phyloP scores from a whole-genome alignment of 176 grass and related monocot genomes.

The Triticum timopheevii region DNA sequence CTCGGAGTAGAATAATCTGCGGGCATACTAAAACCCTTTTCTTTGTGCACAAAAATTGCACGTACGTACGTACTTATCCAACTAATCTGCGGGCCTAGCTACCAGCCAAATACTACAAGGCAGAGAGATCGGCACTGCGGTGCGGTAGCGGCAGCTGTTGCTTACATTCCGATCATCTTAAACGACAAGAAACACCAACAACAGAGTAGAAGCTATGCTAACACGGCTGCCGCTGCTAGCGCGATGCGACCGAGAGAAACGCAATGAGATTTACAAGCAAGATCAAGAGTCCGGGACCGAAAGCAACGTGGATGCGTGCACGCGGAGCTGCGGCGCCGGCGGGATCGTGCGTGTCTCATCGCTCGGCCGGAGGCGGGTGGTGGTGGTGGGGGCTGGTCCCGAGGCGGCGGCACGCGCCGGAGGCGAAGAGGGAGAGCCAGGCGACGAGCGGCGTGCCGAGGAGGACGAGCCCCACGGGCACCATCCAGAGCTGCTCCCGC shows the following conservation, averaged over 20 bases:
- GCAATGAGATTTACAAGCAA: not conserved
- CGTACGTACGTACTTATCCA: not conserved
- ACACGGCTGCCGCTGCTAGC: no score
- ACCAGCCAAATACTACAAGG: not conserved
- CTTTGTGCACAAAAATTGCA: no score
- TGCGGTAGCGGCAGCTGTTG: not conserved
- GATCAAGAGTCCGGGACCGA: not conserved
- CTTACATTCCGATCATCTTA: not conserved
- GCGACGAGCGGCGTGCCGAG: slow-evolving; percentile 76
- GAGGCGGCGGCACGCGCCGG: slow-evolving; percentile 28
- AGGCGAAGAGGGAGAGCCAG: slow-evolving; percentile 73
- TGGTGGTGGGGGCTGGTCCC: not conserved
- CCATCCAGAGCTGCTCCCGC: slow-evolving; percentile 86
- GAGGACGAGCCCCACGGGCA: slow-evolving; percentile 81
- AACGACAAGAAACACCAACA: not conserved
- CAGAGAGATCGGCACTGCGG: not conserved
- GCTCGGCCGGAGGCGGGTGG: not conserved
- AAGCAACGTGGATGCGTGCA: no score
- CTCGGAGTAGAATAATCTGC: not conserved
- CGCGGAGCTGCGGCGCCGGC: no score
- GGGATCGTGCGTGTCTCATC: not conserved
- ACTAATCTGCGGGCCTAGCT: not conserved
- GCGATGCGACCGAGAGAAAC: not conserved
- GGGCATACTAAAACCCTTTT: no score
- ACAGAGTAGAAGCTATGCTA: no score